Base-by-base conservation (phyloP, 2,329 filamentous ascomycete species). In the Cercospora zeae-maydis region DNA sequence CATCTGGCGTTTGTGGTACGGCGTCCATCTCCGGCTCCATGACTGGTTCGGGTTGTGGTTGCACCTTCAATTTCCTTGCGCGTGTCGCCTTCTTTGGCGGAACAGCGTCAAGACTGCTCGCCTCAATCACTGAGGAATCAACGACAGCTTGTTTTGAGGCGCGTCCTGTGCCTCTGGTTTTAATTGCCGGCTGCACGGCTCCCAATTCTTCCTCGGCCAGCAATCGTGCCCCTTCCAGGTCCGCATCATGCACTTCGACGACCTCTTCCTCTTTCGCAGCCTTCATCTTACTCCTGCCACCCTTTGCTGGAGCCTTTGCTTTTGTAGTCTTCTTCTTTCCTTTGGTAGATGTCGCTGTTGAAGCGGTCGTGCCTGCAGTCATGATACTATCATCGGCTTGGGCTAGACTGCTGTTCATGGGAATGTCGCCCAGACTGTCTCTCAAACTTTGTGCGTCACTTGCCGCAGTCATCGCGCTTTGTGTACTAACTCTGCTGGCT, bases 401-500 rank as follows among this genome's bases (percentile, higher is more conserved):
- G 42, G 74, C 64, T 61, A 63, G 63, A 31, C 67, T 69, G 37
- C 66, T 69, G 27, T 68, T 65, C 33, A 59, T 65, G n/a, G 60
- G 64, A 19, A 63, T 64, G 51, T 63, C 67, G 13, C 42, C 58
- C 42, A 67, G 59, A 30, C 66, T 66, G 11, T 62, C 68, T 11
- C 59, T 63, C 39, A 69, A 54, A 51, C 68, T 73, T 6, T 64
- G 63, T 47, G 60, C 62, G 30, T 73, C 71, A 13, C 71, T 73
- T 27, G 65, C 61, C 1, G 61, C 64, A 37, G 68, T 71, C n/a
- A 70, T 56, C 9, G 67, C 65, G 54, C 71, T 74, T 59, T 84
- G 82, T 7, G 78, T 81, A 19, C 83, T 85, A n/a, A 82, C 64
- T 45, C 90, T 85, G 3, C 90, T 90, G 8, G 83, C 81, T 74